Conservation (phyloP, 2,329 filamentous ascomycete species). For the Penicillium expansum region DNA sequence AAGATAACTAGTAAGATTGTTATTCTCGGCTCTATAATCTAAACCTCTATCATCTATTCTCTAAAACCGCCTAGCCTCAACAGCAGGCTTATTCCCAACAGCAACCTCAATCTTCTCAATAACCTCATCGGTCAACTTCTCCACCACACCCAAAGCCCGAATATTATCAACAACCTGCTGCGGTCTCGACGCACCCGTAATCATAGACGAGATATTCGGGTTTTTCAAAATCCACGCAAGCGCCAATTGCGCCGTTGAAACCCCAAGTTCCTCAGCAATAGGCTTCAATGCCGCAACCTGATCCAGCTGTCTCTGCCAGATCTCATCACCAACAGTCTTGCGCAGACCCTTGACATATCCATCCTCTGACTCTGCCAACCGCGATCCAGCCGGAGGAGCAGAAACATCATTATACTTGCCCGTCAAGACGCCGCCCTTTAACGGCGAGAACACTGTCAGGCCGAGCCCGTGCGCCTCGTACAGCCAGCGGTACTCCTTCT, state of each 20-base stretch:
- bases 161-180: slow-evolving; percentile 45
- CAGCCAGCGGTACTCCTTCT: slow-evolving; percentile 60
- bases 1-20: background rate
- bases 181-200: slow-evolving; percentile 49
- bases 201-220: slow-evolving; percentile 53
- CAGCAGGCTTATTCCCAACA: slow-evolving; percentile 19
- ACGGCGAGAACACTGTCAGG: slow-evolving; percentile 62
- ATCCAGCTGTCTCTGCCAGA: slow-evolving; percentile 24
- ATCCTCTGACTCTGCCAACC: slow-evolving; percentile 56
- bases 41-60: background rate
- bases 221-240: slow-evolving; percentile 59
- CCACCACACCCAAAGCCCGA: slow-evolving; percentile 44
- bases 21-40: background rate
- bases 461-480: slow-evolving; percentile 61
- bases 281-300: slow-evolving; percentile 48
- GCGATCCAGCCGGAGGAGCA: slow-evolving; percentile 55
- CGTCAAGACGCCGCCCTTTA: slow-evolving; percentile 60
- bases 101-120: slow-evolving; percentile 48
- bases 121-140: slow-evolving; percentile 44
- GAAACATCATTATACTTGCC: slow-evolving; percentile 62
- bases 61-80: slow-evolving; percentile 20
- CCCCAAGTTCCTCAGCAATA: slow-evolving; percentile 63
- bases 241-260: slow-evolving; percentile 56
- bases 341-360: slow-evolving; percentile 52
- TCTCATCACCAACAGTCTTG: slow-evolving; percentile 45